Evolutionary conservation across 768 basidiomycete genomes (phyloP).

Genomic region (Tubosaeta brunneosetosa): DNA sequence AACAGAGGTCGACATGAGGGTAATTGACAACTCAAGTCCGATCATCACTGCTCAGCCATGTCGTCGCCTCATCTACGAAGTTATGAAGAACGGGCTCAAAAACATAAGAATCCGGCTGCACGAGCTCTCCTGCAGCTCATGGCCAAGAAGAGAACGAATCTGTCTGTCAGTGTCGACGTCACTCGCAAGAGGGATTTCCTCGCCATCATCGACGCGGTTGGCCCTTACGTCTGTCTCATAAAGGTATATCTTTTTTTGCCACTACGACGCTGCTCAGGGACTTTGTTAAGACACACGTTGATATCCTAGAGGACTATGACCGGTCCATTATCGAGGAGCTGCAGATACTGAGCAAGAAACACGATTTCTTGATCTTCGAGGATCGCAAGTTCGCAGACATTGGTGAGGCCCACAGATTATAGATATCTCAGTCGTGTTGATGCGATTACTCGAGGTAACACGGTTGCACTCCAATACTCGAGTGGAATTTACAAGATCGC

Average conservation of each 20-base stretch:
- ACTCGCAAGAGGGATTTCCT: conserved; percentile 75
- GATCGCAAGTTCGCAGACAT: conserved; percentile 99
- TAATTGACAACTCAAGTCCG: neutral
- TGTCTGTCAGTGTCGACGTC: conserved; percentile 95
- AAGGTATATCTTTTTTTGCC: conserved; percentile 54
- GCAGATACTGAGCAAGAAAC: conserved; percentile 63
- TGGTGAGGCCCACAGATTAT: conserved; percentile 44
- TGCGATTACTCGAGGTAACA: conserved; percentile 67
- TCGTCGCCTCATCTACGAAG: conserved; percentile 42
- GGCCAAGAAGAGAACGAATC: conserved; percentile 83
- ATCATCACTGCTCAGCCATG: conserved; percentile 12
- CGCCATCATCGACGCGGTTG: conserved; percentile 82
- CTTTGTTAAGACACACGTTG: conserved; percentile 81
- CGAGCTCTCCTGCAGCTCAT: conserved; percentile 74
- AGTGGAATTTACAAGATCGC: conserved; percentile 91
- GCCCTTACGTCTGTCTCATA: conserved; percentile 86
- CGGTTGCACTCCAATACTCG: conserved; percentile 92
- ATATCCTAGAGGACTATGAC: conserved; percentile 92
- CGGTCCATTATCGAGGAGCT: conserved; percentile 63
- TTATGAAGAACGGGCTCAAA: conserved; percentile 57
- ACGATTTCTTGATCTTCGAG: conserved; percentile 96
- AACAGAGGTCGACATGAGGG: conserved; percentile 29
- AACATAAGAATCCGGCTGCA: conserved; percentile 71
- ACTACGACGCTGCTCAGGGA: conserved; percentile 20
- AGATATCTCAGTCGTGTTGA: neutral